These are phyloP conservation scores for Lasiodiplodia gonubiensis DNA, from an alignment of 2,329 filamentous ascomycete species.

Conservation along the genomic window DNA sequence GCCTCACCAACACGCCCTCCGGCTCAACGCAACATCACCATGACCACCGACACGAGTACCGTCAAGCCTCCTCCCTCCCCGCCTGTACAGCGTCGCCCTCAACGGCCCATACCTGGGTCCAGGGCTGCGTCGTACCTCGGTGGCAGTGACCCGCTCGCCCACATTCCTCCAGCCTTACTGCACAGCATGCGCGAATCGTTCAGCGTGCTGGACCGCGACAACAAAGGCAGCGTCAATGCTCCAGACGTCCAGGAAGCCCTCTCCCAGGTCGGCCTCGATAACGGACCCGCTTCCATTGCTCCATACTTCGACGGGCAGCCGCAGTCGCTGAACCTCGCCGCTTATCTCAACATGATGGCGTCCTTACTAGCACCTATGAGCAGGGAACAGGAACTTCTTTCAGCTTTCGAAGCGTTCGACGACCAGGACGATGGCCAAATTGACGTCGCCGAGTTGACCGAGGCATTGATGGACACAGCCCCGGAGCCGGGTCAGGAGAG, in stretches of 20 bases:
- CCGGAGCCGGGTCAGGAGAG: constrained; percentile 64
- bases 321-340: constrained; percentile 79
- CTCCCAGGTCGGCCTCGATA: constrained; percentile 80
- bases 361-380: constrained; percentile 76
- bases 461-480: constrained; percentile 63
- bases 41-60: constrained; percentile 20
- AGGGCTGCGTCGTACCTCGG: constrained; percentile 28
- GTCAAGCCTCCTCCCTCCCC: constrained; percentile 32
- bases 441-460: constrained; percentile 79
- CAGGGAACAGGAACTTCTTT: constrained; percentile 77
- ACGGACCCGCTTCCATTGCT: constrained; percentile 71
- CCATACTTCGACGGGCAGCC: constrained; percentile 79
- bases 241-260: constrained; percentile 90
- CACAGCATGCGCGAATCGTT: constrained; percentile 90
- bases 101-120: constrained; percentile 39
- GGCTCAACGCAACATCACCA: constrained; percentile 34
- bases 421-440: constrained; percentile 94
- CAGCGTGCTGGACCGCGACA: constrained; percentile 88
- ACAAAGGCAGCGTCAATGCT: constrained; percentile 79
- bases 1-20: constrained; percentile 39
- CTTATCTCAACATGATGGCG: constrained; percentile 83
- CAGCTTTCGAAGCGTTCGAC: constrained; percentile 93
- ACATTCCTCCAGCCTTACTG: constrained; percentile 80
- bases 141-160: constrained; percentile 60
- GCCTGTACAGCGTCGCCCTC: constrained; percentile 44